A percentile compares a stretch with the other conserved stretches of the same genome.
phyloP scores from a whole-genome alignment of 768 basidiomycete genomes.

The Lactarius vividus region DNA sequence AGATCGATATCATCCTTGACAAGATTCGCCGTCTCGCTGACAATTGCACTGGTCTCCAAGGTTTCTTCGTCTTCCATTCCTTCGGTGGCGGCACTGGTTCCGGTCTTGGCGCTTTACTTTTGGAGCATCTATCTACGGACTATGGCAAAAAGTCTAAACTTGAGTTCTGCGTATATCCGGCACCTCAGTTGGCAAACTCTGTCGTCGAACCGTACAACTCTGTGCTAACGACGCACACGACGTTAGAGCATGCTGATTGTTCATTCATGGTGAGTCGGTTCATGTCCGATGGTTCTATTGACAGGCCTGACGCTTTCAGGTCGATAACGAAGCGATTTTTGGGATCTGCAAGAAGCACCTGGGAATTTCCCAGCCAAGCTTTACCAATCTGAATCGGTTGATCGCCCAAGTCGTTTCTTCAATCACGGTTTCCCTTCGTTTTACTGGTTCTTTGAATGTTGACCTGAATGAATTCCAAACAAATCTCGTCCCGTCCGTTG shows the following conservation, averaged over 20 bases:
- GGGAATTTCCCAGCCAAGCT: slow-evolving; percentile 52
- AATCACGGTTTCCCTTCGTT: slow-evolving; percentile 49
- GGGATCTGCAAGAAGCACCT: slow-evolving; percentile 59
- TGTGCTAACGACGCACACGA: slow-evolving; percentile 96
- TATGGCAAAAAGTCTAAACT: slow-evolving; percentile 99
- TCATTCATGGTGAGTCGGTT: slow-evolving; percentile 82
- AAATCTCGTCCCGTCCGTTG: slow-evolving; percentile 53
- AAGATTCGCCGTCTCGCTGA: slow-evolving; percentile 95
- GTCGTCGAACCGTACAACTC: slow-evolving; percentile 99
- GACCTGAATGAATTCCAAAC: slow-evolving; percentile 71
- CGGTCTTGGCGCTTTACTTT: slow-evolving; percentile 94
- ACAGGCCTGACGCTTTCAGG: slow-evolving; percentile 20
- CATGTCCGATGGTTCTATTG: not conserved
- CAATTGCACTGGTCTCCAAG: slow-evolving; percentile 97
- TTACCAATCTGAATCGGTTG: slow-evolving; percentile 62
- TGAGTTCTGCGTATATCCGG: slow-evolving; percentile 97
- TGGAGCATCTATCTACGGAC: slow-evolving; percentile 95
- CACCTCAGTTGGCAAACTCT: slow-evolving; percentile 88
- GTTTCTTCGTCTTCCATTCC: slow-evolving; percentile 99
- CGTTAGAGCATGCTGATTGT: slow-evolving; percentile 98
- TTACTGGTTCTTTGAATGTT: slow-evolving; percentile 64
- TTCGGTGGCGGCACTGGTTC: slow-evolving; percentile 99
- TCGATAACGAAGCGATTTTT: slow-evolving; percentile 66
- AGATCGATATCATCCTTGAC: slow-evolving; percentile 96
- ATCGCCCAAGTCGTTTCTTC: slow-evolving; percentile 60